Conservation (phyloP, 2,329 filamentous ascomycete genomes). For the Thielaviopsis cerberus region DNA sequence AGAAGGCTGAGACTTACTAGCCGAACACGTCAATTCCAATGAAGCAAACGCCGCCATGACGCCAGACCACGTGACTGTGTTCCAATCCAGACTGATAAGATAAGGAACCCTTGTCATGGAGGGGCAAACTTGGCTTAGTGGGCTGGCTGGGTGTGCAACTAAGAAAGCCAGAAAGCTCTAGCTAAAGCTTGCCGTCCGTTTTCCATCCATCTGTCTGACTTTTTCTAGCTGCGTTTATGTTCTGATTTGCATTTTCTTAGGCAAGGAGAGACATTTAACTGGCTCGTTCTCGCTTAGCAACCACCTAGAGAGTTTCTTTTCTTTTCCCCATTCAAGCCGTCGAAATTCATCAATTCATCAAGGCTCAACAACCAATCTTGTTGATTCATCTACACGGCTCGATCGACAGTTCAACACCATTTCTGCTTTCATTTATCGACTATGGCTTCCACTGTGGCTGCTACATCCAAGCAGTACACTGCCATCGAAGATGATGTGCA, state of each 20-base stretch:
- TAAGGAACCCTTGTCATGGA: slow-evolving; percentile 6
- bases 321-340: neutral
- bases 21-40: neutral
- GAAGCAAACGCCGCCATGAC: neutral
- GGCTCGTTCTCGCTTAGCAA: too few species aligned
- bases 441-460: slow-evolving; percentile 7
- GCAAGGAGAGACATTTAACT: neutral
- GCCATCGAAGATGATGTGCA: slow-evolving; percentile 43
- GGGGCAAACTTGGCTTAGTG: neutral
- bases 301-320: neutral
- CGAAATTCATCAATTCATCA: neutral
- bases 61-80: slow-evolving; percentile 7
- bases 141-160: neutral
- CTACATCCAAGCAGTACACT: neutral
- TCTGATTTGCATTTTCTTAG: too few species aligned
- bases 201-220: too few species aligned
- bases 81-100: slow-evolving; percentile 6
- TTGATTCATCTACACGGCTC: neutral
- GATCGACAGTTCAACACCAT: neutral
- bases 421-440: neutral
- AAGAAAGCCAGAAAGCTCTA: neutral
- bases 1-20: neutral
- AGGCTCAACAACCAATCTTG: neutral
- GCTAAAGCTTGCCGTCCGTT: slow-evolving; percentile 1
- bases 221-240: too few species aligned